phyloP scores from a whole-genome alignment of 495 filamentous ascomycete species.

The Penicillium mononematosum region DNA sequence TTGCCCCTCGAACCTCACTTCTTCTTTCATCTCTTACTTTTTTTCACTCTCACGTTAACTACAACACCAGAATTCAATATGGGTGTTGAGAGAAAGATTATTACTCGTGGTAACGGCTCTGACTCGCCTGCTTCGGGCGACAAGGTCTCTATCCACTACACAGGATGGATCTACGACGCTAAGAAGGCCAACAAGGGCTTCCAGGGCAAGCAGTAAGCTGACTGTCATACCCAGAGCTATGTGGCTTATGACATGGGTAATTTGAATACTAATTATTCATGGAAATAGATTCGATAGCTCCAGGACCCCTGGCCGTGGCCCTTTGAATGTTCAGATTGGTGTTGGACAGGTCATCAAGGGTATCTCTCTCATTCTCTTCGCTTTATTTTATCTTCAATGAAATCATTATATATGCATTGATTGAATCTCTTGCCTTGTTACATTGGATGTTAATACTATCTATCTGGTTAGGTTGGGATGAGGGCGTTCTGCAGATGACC shows the following conservation, averaged over 20 bases:
- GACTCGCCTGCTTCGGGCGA: slow-evolving; percentile 60
- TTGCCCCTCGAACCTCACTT: slow-evolving; percentile 7
- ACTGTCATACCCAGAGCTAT: not conserved
- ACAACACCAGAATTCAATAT: slow-evolving; percentile 37
- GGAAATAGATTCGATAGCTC: slow-evolving; percentile 75
- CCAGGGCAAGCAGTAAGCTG: slow-evolving; percentile 53
- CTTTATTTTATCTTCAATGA: too few relatives aligned
- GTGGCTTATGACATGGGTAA: not conserved
- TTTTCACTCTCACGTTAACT: not conserved
- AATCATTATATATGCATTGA: not conserved
- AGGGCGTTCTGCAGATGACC: slow-evolving; percentile 76
- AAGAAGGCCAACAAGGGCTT: slow-evolving; percentile 42
- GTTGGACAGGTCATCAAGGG: slow-evolving; percentile 76
- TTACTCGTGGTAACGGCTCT: slow-evolving; percentile 51
- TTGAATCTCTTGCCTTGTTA: not conserved
- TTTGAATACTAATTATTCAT: slow-evolving; percentile 11
- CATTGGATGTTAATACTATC: not conserved
- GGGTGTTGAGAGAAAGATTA: slow-evolving; percentile 52
- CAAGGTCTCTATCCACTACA: slow-evolving; percentile 77
- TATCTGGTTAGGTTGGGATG: slow-evolving; percentile 71
- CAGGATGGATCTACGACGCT: slow-evolving; percentile 72
- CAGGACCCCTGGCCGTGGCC: slow-evolving; percentile 50
- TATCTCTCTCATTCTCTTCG: slow-evolving; percentile 36
- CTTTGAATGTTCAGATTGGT: slow-evolving; percentile 69
- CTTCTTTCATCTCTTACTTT: not conserved